Percentiles rank a stretch among this genome's conserved stretches.
Evolutionary conservation across 208 protist genomes (phyloP).

Genomic region (Trypanosoma lewisi): DNA sequence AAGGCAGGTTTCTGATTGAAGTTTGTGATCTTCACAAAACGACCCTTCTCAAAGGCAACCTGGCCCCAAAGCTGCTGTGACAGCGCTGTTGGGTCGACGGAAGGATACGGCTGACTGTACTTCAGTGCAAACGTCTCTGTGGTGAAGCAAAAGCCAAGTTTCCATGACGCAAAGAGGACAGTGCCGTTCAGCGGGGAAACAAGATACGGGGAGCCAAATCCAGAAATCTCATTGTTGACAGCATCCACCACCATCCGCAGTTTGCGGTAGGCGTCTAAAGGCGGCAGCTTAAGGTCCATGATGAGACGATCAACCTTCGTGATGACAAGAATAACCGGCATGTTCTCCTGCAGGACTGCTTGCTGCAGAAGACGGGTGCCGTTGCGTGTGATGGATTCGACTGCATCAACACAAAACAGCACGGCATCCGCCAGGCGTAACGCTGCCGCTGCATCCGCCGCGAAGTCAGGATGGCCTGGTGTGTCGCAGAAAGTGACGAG

Average conservation of each 20-base stretch:
- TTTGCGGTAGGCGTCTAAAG: constrained; percentile 98
- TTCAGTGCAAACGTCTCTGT: constrained; percentile 94
- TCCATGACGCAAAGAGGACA: constrained; percentile 88
- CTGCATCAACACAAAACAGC: constrained; percentile 96
- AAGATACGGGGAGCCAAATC: constrained; percentile 36
- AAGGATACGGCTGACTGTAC: constrained; percentile 80
- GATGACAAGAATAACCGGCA: constrained; percentile 93
- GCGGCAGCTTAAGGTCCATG: constrained; percentile 98
- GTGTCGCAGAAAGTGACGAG: constrained; percentile 98
- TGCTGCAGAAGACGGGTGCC: constrained; percentile 87
- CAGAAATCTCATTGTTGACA: constrained; percentile 93
- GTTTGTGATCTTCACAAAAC: constrained; percentile 58
- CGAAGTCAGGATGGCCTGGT: constrained; percentile 98
- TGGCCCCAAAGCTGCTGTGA: constrained; percentile 97
- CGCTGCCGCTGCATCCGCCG: constrained; percentile 92
- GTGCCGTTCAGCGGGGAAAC: constrained; percentile 86
- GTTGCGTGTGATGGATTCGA: constrained; percentile 93
- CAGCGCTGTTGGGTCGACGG: constrained; percentile 46
- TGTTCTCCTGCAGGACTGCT: constrained; percentile 62
- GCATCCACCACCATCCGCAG: constrained; percentile 94
- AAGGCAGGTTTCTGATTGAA: constrained; percentile 92
- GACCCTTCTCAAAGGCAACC: constrained; percentile 84
- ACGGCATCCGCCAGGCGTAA: constrained; percentile 95
- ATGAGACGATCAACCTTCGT: constrained; percentile 99
- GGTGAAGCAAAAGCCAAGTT: constrained; percentile 92